These are phyloP conservation scores for Rubia yunnanensis DNA, from an alignment of 257 asterid genomes.

Conservation along the genomic window DNA sequence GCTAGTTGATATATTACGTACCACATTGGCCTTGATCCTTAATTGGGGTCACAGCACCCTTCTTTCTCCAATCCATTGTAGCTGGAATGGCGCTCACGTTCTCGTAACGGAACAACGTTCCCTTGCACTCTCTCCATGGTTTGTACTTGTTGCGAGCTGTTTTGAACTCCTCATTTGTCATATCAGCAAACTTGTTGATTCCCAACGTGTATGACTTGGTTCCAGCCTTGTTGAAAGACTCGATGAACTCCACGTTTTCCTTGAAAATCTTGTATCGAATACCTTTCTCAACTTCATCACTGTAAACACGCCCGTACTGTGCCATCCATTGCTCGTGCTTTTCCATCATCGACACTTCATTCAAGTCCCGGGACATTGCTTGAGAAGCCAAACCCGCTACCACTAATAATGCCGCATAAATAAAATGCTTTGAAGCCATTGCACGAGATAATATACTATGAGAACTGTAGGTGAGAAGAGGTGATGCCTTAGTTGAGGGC, in stretches of 20 bases:
- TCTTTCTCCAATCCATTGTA: slow-evolving; percentile 7
- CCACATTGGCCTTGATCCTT: slow-evolving; percentile 13
- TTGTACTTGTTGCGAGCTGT: not conserved
- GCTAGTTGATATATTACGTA: too few relatives aligned
- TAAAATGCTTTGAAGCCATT: too few relatives aligned
- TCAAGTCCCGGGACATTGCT: slow-evolving; percentile 7
- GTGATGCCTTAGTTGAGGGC: too few relatives aligned
- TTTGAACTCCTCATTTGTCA: not conserved
- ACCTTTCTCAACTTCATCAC: not conserved
- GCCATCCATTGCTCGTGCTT: slow-evolving; percentile 4
- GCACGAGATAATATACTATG: too few relatives aligned
- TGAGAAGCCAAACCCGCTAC: not conserved
- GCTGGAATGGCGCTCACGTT: not conserved
- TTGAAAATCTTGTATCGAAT: not conserved
- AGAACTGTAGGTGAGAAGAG: too few relatives aligned
- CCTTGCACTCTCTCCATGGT: not conserved
- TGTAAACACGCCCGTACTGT: not conserved
- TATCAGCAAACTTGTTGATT: slow-evolving; percentile 4
- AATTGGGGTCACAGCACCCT: slow-evolving; percentile 4
- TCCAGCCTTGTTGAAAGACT: not conserved
- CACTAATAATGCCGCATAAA: too few relatives aligned
- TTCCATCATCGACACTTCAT: not conserved
- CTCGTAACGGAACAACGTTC: not conserved
- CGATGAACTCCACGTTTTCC: not conserved
- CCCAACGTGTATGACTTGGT: not conserved